Base-by-base conservation (phyloP, 495 filamentous ascomycete species). In the Melanomma pulvis-pyrius region DNA sequence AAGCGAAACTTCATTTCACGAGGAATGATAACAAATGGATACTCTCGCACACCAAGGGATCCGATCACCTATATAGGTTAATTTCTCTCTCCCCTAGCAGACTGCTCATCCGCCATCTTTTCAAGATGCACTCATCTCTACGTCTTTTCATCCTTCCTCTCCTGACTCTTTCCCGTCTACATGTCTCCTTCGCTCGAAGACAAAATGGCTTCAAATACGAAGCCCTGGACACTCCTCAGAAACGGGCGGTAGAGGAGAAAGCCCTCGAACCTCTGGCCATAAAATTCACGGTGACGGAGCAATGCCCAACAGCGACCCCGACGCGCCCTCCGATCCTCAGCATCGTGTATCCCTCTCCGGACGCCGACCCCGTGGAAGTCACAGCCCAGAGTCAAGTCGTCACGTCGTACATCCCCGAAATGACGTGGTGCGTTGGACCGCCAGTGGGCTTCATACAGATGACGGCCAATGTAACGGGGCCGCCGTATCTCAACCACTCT, bases 381-480 rank as follows among this genome's bases (percentile, higher is more conserved):
- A 78, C 75, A 6, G 22, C 63, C 47, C 72, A 76, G 60, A 74
- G 72, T 57, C 75, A 77, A 51, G 58, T 77, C 9, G 63, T 76
- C 7, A 73, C 68, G 17, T 68, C 70, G 5, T 78, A 65, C 51
- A 44, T 71, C 8, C 75, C 75, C 1, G 61, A 70, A 52, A 67
- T 70, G 58, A 78, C 76, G 19, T 65, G 73, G 28, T 78, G 76
- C 63, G 68, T 69, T 58, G 72, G 75, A 2, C 71, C 74, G 24
- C 60, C 62, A 3, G 29, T 73, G 12, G 73, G 44, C 1, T 24
- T 65, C 34, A 28, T 61, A 57, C 46, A 55, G 34, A 32, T 53
- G 28, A 41, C 6, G 8, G 50, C 61, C 22, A 17, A 15, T 6
- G 2, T 17, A 44, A 17, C 59, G 19, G 66, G 61, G 8, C 53